Evolutionary conservation across 441 rosid species (phyloP), one percentile per base, ranked within the genome.

Genomic region (Lepidium campestre): DNA sequence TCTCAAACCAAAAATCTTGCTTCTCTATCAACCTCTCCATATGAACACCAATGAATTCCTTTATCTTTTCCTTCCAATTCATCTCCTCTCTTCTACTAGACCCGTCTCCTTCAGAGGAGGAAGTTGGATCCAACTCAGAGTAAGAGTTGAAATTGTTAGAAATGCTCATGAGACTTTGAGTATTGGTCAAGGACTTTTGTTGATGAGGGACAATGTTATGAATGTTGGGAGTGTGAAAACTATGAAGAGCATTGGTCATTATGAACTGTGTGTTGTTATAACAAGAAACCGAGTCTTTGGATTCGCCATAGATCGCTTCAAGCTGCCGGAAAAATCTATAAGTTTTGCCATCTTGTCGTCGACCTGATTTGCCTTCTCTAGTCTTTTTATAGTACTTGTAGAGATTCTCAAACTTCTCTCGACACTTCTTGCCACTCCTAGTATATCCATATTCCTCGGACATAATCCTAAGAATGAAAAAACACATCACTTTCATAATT

Each of bases 371-470:
- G 12, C 97, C 93, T 73, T 86, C 95, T 60, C 86, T 90, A 9
- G 95, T 88, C 80, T 90, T 90, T 80, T 82, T 88, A 75, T 88
- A 90, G 72, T 90, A 90, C 54, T 90, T 90, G 73, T 90, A 90
- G 63, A 88, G 78, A 64, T 86, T 90, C 46, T 90, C 95, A 27
- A 90, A 90, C 72, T 90, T 90, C 45, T 90, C 97, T 64, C 95
- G 85, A 77, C 97, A 90, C 78, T 90, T 90, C 79, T 88, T 90
- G 15, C 97, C 97, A 75, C 85, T 90, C 70, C 95, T 78, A 57
- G 84, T 86, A 71, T 88, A 88, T 14, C 95, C 97, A 82, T 88
- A 82, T 65, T 90, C 97, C 45, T 86, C 91, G 7, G 73, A 85
- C 97, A 90, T 77, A 25, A 88, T 86, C 88, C 97, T 90, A 56